These are phyloP conservation scores for Castanopsis chinensis DNA, from an alignment of 306 rosid species.

Conservation along the genomic window DNA sequence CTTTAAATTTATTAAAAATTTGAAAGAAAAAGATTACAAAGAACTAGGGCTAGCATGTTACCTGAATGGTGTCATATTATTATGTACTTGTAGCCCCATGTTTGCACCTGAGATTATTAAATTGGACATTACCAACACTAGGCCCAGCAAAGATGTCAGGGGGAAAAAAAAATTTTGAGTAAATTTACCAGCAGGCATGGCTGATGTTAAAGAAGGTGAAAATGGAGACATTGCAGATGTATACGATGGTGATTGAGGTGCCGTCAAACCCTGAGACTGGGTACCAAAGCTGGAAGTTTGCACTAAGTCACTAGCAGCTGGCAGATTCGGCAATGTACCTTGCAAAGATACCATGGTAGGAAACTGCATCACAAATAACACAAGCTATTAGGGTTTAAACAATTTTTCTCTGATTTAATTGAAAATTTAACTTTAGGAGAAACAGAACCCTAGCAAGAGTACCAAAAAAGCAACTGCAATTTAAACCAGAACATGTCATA, in stretches of 20 bases:
- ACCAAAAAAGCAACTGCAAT: background rate
- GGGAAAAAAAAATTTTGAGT: constrained; percentile 21
- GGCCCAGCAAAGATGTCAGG: background rate
- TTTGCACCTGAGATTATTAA: constrained; percentile 46
- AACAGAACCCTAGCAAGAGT: background rate
- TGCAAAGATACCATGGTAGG: constrained; percentile 41
- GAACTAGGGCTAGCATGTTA: constrained; percentile 24
- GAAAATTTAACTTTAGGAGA: background rate
- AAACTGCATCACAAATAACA: constrained; percentile 35
- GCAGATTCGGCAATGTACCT: constrained; percentile 27
- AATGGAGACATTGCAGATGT: constrained; percentile 27
- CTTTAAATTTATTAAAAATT: background rate
- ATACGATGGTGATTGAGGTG: constrained; percentile 37
- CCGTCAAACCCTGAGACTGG: constrained; percentile 30
- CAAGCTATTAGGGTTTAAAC: constrained; percentile 8
- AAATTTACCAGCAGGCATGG: constrained; percentile 39
- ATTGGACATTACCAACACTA: constrained; percentile 16
- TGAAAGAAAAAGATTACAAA: constrained; percentile 3
- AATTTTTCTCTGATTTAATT: background rate
- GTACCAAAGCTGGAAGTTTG: constrained; percentile 43
- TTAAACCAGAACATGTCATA: background rate
- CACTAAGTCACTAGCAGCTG: constrained; percentile 34
- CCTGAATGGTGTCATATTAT: constrained; percentile 40
- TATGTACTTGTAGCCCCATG: constrained; percentile 44
- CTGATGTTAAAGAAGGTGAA: constrained; percentile 31